Percentiles rank a stretch among this genome's conserved stretches.
These are phyloP conservation scores for Ramalina peruviana DNA, from an alignment of 495 filamentous ascomycete genomes.

Conservation along the genomic window DNA sequence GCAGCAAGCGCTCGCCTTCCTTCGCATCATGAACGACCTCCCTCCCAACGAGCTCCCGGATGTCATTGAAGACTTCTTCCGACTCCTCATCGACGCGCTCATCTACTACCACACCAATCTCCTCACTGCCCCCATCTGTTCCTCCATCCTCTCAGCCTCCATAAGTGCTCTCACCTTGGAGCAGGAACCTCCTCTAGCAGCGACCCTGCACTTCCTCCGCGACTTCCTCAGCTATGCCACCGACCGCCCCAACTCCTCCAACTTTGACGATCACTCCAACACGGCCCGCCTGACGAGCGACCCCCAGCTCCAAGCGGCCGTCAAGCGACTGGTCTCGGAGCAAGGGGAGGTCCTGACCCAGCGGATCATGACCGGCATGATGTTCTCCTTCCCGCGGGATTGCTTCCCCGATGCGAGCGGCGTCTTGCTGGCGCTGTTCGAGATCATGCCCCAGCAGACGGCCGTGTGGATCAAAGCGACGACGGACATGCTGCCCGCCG, in stretches of 20 bases:
- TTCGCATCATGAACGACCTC: constrained; percentile 76
- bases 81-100: constrained; percentile 74
- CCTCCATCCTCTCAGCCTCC: constrained; percentile 74
- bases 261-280: constrained; percentile 34
- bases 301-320: constrained; percentile 49
- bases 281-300: constrained; percentile 31
- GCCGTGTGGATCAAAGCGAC: constrained; percentile 69
- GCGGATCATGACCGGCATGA: constrained; percentile 86
- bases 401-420: constrained; percentile 90
- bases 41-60: constrained; percentile 81
- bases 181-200: constrained; percentile 78
- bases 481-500: constrained; percentile 65
- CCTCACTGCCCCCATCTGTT: constrained; percentile 60
- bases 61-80: constrained; percentile 98
- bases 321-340: constrained; percentile 53
- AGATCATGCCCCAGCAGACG: constrained; percentile 67
- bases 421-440: constrained; percentile 77
- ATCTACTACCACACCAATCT: constrained; percentile 80
- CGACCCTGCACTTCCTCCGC: constrained; percentile 83
- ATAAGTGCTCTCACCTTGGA: constrained; percentile 73
- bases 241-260: constrained; percentile 59
- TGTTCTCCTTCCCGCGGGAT: constrained; percentile 92
- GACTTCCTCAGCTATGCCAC: constrained; percentile 85
- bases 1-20: constrained; percentile 73
- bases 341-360: constrained; percentile 72